These are phyloP conservation scores for Dactylellina sp. DNA, from an alignment of 2,329 filamentous ascomycete genomes.

Conservation along the genomic window DNA sequence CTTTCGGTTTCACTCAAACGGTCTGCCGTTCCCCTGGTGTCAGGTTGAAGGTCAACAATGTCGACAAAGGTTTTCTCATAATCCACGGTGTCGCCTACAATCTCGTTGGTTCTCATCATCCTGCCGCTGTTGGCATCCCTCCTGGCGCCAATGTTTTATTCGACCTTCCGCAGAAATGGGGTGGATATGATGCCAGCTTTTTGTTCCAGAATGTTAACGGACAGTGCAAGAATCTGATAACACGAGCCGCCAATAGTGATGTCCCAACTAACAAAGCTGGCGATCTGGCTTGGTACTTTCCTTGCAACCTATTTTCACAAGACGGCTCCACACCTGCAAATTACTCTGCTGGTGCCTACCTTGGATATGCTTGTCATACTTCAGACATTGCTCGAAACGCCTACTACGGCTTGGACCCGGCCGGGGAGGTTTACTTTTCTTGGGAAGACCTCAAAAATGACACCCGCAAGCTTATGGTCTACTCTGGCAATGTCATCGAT, in stretches of 20 bases:
- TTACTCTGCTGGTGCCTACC: slow-evolving; percentile 74
- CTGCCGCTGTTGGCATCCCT: slow-evolving; percentile 81
- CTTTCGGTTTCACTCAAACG: slow-evolving; percentile 91
- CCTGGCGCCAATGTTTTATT: slow-evolving; percentile 81
- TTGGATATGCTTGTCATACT: slow-evolving; percentile 91
- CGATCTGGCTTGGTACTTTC: slow-evolving; percentile 96
- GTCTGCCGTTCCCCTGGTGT: slow-evolving; percentile 81
- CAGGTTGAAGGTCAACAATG: slow-evolving; percentile 84
- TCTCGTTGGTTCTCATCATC: slow-evolving; percentile 79
- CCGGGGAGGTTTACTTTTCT: slow-evolving; percentile 92
- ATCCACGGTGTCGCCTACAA: slow-evolving; percentile 94
- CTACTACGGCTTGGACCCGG: slow-evolving; percentile 74
- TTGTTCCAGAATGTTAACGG: slow-evolving; percentile 99
- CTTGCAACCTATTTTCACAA: slow-evolving; percentile 90
- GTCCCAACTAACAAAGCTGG: slow-evolving; percentile 79
- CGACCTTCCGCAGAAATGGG: slow-evolving; percentile 77
- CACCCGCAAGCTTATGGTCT: slow-evolving; percentile 90
- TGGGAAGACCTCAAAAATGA: slow-evolving; percentile 94
- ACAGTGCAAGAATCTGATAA: slow-evolving; percentile 92
- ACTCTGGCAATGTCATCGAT: slow-evolving; percentile 92
- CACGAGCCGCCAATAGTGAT: slow-evolving; percentile 75
- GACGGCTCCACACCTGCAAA: slow-evolving; percentile 87
- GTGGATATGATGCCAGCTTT: slow-evolving; percentile 94
- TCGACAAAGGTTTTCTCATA: slow-evolving; percentile 88
- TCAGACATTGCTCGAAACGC: slow-evolving; percentile 73